Evolutionary conservation across 2,329 filamentous ascomycete genomes (phyloP).

Genomic region (Aspergillus novoparasiticus): DNA sequence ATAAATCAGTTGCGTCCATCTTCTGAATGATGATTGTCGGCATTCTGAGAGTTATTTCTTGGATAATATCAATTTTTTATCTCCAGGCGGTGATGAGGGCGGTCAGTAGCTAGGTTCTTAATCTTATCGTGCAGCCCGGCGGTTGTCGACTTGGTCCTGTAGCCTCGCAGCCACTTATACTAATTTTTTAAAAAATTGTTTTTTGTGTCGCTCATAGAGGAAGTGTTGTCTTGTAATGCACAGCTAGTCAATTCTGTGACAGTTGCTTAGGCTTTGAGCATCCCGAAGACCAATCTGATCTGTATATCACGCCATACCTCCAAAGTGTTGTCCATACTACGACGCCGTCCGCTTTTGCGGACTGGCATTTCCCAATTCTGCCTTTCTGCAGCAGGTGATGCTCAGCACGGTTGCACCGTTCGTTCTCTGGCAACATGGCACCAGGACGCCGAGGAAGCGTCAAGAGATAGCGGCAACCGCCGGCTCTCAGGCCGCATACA

Average conservation of each 20-base stretch:
- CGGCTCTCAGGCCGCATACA: conserved; percentile 49
- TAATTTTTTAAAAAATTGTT: not conserved
- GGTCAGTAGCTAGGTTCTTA: conserved; percentile 12
- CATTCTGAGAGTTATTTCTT: not conserved
- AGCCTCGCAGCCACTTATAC: not conserved
- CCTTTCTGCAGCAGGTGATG: conserved; percentile 3
- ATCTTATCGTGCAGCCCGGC: not conserved
- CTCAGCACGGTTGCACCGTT: not conserved
- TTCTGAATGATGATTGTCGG: conserved; percentile 13
- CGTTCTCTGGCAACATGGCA: conserved; percentile 32
- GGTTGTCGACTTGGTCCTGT: not conserved
- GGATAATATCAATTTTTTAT: conserved; percentile 23
- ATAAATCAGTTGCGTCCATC: conserved; percentile 63
- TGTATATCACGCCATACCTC: conserved; percentile 13
- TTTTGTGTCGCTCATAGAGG: not conserved
- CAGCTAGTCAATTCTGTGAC: not conserved
- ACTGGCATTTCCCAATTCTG: conserved; percentile 24
- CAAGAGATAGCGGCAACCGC: conserved; percentile 20
- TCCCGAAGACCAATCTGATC: not conserved
- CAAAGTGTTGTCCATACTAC: conserved; percentile 41
- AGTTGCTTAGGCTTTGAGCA: not conserved
- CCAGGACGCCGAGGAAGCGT: conserved; percentile 28
- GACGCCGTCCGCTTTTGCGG: conserved; percentile 36
- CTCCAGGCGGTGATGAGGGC: conserved; percentile 24
- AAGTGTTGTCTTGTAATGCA: not conserved